Conservation (phyloP, 148 eudicot species). For the Rhododendron williamsianum region DNA sequence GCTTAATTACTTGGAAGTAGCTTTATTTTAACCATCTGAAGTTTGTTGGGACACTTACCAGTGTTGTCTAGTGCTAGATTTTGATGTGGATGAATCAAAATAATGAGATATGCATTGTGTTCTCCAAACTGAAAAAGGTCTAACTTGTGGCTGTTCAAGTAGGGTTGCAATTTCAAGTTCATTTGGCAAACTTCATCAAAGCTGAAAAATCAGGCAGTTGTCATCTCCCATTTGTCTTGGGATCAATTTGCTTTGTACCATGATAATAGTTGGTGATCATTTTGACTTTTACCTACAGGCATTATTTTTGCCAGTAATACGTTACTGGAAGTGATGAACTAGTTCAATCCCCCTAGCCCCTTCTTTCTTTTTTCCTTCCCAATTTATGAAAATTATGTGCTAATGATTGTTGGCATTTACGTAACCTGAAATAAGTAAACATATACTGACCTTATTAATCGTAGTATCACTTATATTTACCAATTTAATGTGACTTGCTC, state of each 20-base stretch:
- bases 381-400: background rate
- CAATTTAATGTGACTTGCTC: background rate
- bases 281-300: background rate
- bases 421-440: background rate
- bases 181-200: background rate
- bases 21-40: background rate
- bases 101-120: background rate
- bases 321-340: background rate
- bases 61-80: background rate
- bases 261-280: background rate
- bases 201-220: background rate
- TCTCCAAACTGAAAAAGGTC: background rate
- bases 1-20: background rate
- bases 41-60: background rate
- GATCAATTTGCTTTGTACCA: background rate
- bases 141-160: background rate
- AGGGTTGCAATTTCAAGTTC: background rate
- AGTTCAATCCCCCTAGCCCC: background rate
- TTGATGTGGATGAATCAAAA: background rate
- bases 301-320: background rate
- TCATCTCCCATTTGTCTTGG: background rate
- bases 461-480: background rate
- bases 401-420: background rate
- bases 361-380: background rate
- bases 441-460: background rate